phyloP scores from a whole-genome alignment of 176 grass and related monocot species.

The Aegilops speltoides region DNA sequence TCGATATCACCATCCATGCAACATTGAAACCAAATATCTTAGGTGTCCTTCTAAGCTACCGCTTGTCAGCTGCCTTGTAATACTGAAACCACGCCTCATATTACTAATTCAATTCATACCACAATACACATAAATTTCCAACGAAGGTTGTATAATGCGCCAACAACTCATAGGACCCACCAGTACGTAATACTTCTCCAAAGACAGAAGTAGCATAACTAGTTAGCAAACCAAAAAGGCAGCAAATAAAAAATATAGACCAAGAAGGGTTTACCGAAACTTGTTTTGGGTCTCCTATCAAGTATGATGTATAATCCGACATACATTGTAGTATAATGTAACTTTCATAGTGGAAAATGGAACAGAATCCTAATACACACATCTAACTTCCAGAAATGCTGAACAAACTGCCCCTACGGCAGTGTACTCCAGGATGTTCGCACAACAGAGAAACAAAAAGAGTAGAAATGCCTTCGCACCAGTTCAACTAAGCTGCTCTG shows the following conservation, averaged over 20 bases:
- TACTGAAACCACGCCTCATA: too few relatives aligned
- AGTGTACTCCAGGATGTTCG: background rate
- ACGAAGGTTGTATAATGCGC: background rate
- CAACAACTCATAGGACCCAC: constrained; percentile 4
- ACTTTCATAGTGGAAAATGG: constrained; percentile 38
- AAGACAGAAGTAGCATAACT: background rate
- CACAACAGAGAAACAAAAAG: constrained; percentile 5
- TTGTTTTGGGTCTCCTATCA: background rate
- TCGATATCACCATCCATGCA: too few relatives aligned
- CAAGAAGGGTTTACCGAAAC: background rate
- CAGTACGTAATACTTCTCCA: background rate
- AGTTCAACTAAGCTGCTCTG: constrained; percentile 32
- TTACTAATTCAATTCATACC: background rate
- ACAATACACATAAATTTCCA: background rate
- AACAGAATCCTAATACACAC: constrained; percentile 33
- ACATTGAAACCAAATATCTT: too few relatives aligned
- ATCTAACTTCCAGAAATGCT: constrained; percentile 42
- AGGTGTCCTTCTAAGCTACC: too few relatives aligned
- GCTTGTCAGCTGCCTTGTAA: too few relatives aligned
- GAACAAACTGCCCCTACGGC: constrained; percentile 17
- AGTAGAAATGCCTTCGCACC: constrained; percentile 9
- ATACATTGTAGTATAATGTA: constrained; percentile 32
- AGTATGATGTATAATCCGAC: constrained; percentile 9
- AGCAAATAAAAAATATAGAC: background rate
- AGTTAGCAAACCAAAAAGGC: background rate